Evolutionary conservation across 176 grass and related monocot genomes (phyloP).

Genomic region (Musa schizocarpa): DNA sequence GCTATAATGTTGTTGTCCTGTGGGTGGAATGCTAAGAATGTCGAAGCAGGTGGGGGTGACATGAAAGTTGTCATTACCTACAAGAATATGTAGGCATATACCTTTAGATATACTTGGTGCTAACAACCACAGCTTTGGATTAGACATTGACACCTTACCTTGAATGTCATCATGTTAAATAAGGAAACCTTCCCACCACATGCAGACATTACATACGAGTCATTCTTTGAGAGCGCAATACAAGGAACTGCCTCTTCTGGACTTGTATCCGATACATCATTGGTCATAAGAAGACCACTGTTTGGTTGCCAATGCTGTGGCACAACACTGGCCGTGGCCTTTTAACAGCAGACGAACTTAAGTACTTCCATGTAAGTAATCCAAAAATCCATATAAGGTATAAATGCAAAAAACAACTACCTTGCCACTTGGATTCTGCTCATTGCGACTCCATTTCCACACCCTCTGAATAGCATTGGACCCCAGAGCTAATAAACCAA

Average conservation of each 20-base stretch:
- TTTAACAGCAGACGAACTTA: conserved; percentile 20
- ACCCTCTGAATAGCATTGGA: conserved; percentile 87
- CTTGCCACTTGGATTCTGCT: conserved; percentile 84
- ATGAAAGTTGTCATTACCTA: conserved; percentile 99
- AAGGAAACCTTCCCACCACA: conserved; percentile 96
- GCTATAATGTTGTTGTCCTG: conserved; percentile 99
- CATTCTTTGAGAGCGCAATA: conserved; percentile 97
- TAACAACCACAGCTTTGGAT: conserved; percentile 16
- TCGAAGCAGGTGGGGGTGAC: conserved; percentile 79
- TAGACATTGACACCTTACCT: conserved; percentile 40
- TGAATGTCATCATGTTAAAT: conserved; percentile 99
- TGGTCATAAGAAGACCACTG: conserved; percentile 85
- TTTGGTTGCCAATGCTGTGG: conserved; percentile 92
- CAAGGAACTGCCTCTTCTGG: conserved; percentile 75
- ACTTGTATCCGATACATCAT: conserved; percentile 60
- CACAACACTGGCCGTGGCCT: conserved; percentile 74
- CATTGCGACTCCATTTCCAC: conserved; percentile 78
- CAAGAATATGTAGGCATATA: conserved; percentile 4
- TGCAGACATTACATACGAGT: conserved; percentile 97
- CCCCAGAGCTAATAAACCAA: conserved; percentile 76
- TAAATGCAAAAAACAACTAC: conserved; percentile 29
- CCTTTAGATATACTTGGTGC: background rate
- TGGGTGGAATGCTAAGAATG: conserved; percentile 92
- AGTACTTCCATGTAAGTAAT: background rate
- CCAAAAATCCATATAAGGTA: background rate